Evolutionary conservation across 257 asterid species (phyloP).

Genomic region (Penstemon davidsonii): DNA sequence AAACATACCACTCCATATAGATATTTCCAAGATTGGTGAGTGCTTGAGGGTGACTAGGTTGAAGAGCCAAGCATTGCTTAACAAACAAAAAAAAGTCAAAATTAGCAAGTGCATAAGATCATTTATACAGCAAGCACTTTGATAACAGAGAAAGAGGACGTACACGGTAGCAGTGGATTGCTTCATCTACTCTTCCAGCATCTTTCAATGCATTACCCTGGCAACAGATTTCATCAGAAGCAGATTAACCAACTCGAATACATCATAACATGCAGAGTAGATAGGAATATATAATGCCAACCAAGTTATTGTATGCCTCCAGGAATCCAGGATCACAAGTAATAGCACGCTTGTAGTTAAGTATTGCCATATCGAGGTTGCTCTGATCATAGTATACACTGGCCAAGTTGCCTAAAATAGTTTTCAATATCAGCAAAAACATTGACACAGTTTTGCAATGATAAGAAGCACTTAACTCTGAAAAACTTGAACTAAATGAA

Average conservation of each 20-base stretch:
- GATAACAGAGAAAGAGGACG: constrained; percentile 33
- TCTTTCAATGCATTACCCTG: constrained; percentile 99
- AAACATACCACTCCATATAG: constrained; percentile 92
- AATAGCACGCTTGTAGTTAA: constrained; percentile 88
- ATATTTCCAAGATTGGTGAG: constrained; percentile 96
- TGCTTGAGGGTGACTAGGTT: constrained; percentile 97
- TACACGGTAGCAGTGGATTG: constrained; percentile 87
- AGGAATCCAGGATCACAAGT: constrained; percentile 86
- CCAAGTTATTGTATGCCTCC: constrained; percentile 98
- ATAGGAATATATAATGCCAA: constrained; percentile 30
- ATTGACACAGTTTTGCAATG: constrained; percentile 1
- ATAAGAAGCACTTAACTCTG: not conserved
- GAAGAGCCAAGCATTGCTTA: constrained; percentile 96
- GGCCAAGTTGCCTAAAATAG: constrained; percentile 84
- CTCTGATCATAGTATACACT: constrained; percentile 92
- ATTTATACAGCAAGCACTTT: constrained; percentile 20
- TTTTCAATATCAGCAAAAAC: constrained; percentile 24
- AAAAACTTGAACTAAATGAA: constrained; percentile 15
- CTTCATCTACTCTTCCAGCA: constrained; percentile 94
- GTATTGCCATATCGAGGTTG: constrained; percentile 92
- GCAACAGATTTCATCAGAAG: constrained; percentile 17
- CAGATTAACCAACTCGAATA: constrained; percentile 17
- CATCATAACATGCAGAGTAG: constrained; percentile 12
- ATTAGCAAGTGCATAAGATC: constrained; percentile 26
- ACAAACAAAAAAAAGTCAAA: constrained; percentile 25